Evolutionary conservation across 176 grass and related monocot genomes (phyloP), one percentile per base, ranked within the genome.

Genomic region (Paspalum vaginatum): DNA sequence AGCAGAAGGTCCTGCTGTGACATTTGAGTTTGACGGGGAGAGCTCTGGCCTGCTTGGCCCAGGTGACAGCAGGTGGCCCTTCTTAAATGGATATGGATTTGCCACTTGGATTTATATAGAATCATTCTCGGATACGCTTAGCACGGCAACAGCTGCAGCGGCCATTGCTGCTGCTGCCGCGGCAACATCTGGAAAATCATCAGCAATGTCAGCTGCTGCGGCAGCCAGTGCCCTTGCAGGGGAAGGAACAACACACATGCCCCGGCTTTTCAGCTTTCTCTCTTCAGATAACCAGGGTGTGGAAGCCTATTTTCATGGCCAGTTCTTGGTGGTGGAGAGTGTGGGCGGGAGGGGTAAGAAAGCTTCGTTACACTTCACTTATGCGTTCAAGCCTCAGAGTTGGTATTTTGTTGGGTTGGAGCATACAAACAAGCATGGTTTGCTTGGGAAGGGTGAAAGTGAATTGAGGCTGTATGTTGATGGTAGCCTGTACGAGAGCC

Each of bases 371-470:
- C 95, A 98, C 69, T 98, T 98, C 81, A 98, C 95, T 51, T 83
- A 93, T 60, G 89, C 95, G 7, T 98, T 98, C 84, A 98, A 95
- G 84, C 92, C 92, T 54, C 88, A 89, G 8, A 85, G 83, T 60
- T 98, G 95, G 95, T 98, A 98, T 74, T 98, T 95, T 70, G 63
- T 98, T 79, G 95, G 92, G 60, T 87, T 98, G 70, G 95, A 98
- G 77, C 95, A 98, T 74, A 89, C 83, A 54, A 92, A 51, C 84
- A 98, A 89, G 74, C 95, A 98, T 59, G 84, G 95, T 77, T 89
- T 98, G 78, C 77, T 98, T 68, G 95, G 95, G 27, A 98, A 95
- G 86, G 90, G 83, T 39, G 95, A 95, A 49, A 98, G 92, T 72
- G 95, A 98, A 90, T 81, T 98, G 79, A 91, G 90, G 61, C 77